A percentile compares a stretch with the other conserved stretches of the same genome.
These are phyloP conservation scores for Atalantia buxifolia DNA, from an alignment of 345 rosid genomes.

Conservation along the genomic window DNA sequence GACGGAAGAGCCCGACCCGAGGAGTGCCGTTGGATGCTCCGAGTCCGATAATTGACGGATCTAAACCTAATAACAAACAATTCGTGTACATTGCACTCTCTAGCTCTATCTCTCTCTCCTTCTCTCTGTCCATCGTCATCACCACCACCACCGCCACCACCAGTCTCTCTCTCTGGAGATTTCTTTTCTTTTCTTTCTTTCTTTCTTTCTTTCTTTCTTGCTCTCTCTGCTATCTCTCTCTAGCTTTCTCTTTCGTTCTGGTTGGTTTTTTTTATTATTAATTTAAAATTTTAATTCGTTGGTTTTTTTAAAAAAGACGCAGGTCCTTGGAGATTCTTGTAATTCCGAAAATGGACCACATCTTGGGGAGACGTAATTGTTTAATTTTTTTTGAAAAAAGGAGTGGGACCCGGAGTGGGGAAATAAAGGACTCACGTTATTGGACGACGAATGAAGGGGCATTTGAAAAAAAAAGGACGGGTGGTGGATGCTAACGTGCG, in stretches of 20 bases:
- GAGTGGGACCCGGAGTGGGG: background rate
- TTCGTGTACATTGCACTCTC: slow-evolving; percentile 99
- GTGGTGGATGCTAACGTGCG: slow-evolving; percentile 17
- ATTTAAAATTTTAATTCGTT: slow-evolving; percentile 5
- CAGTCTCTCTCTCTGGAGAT: background rate
- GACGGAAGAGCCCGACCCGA: slow-evolving; percentile 94
- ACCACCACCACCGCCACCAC: slow-evolving; percentile 16
- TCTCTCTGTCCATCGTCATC: slow-evolving; percentile 99
- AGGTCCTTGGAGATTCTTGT: slow-evolving; percentile 13
- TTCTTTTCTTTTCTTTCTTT: background rate
- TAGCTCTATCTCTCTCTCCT: slow-evolving; percentile 97
- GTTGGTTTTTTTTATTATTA: slow-evolving; percentile 21
- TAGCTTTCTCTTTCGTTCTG: slow-evolving; percentile 24
- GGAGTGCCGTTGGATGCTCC: slow-evolving; percentile 77
- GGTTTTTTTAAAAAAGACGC: slow-evolving; percentile 18
- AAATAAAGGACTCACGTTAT: background rate
- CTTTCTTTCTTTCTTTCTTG: background rate
- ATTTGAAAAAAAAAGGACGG: background rate
- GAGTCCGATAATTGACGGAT: slow-evolving; percentile 85
- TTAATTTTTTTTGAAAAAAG: background rate
- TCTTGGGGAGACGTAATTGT: background rate
- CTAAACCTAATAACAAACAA: slow-evolving; percentile 90
- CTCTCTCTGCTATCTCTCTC: background rate
- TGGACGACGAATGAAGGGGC: background rate
- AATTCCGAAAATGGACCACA: slow-evolving; percentile 14